phyloP scores from a whole-genome alignment of 73 alveolate species.

The Breviolum minutum region DNA sequence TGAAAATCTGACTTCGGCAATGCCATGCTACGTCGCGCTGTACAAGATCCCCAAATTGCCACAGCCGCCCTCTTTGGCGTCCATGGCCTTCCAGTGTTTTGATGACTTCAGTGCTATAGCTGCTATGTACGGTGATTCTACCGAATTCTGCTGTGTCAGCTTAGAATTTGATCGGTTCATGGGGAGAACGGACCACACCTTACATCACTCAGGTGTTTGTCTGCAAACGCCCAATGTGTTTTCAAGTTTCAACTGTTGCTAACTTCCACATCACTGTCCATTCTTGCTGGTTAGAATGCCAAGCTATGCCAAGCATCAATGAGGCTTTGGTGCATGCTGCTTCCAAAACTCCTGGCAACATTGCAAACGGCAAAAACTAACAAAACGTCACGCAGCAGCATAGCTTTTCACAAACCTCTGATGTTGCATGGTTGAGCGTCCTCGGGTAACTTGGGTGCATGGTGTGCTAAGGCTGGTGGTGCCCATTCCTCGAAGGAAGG shows the following conservation, averaged over 20 bases:
- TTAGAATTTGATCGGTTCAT: constrained; percentile 70
- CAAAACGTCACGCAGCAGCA: background rate
- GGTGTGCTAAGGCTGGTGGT: constrained; percentile 1
- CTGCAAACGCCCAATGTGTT: too few relatives aligned
- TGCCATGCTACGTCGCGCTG: too few relatives aligned
- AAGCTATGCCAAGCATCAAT: constrained; percentile 21
- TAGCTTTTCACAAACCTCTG: background rate
- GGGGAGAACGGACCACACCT: constrained; percentile 86
- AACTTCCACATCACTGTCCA: too few relatives aligned
- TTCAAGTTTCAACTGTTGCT: too few relatives aligned
- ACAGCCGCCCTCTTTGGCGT: too few relatives aligned
- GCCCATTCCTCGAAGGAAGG: constrained; percentile 93
- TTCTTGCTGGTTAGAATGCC: background rate
- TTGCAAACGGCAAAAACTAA: background rate
- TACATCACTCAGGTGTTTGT: background rate
- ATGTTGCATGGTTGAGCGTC: background rate
- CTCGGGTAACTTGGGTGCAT: constrained; percentile 81
- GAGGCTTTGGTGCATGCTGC: constrained; percentile 93
- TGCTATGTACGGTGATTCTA: too few relatives aligned
- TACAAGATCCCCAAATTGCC: too few relatives aligned
- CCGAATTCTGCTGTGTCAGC: background rate
- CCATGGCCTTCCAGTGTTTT: too few relatives aligned
- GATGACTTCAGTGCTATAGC: too few relatives aligned
- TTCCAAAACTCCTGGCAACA: constrained; percentile 69
- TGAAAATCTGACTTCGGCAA: too few relatives aligned